Conservation (phyloP, 148 eudicot species). For the Nyssa sinensis region DNA sequence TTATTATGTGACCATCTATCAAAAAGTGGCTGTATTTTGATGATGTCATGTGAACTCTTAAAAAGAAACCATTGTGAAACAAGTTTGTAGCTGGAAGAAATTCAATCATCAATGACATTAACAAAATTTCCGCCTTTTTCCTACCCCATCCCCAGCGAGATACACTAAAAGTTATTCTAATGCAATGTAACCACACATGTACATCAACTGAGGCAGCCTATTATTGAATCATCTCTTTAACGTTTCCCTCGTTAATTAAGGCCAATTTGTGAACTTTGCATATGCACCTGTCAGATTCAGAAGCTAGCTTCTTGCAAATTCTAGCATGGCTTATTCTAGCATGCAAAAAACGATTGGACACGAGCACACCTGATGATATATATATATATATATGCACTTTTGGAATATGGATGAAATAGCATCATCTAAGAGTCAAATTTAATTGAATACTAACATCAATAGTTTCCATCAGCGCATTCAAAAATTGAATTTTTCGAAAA, state of each 20-base stretch:
- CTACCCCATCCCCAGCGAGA: too few species aligned
- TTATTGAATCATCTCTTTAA: too few species aligned
- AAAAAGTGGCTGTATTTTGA: background rate
- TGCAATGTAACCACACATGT: background rate
- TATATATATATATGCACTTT: too few species aligned
- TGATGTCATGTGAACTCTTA: background rate
- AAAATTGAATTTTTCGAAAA: background rate
- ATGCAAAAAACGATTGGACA: too few species aligned
- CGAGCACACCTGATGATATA: background rate
- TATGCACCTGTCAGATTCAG: too few species aligned
- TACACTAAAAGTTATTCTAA: background rate
- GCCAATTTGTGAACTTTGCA: too few species aligned
- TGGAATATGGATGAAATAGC: background rate
- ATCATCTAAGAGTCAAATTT: background rate
- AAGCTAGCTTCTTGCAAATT: too few species aligned
- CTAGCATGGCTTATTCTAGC: background rate
- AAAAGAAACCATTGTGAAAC: too few species aligned
- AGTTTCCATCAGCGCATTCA: background rate
- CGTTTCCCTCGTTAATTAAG: too few species aligned
- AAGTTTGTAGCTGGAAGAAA: background rate
- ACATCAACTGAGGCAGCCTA: too few species aligned
- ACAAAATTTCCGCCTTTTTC: too few species aligned
- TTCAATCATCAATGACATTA: background rate
- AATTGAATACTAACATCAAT: background rate
- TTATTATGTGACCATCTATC: too few species aligned